These are phyloP conservation scores for Trichocomaceae sp. DNA, from an alignment of 2,329 filamentous ascomycete genomes.

Conservation along the genomic window DNA sequence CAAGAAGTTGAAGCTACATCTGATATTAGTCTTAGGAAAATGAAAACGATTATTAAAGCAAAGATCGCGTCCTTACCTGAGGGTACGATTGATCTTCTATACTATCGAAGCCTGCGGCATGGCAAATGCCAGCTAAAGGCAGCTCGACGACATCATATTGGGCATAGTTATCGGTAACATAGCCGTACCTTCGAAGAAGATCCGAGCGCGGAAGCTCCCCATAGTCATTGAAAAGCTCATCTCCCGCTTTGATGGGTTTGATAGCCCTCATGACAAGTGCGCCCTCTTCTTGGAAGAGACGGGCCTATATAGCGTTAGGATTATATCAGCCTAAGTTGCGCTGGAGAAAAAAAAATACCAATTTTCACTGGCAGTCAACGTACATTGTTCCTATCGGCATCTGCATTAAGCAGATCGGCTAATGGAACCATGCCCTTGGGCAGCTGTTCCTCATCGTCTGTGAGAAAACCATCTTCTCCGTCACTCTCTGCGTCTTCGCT, in stretches of 20 bases:
- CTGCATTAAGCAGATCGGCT: constrained; percentile 83
- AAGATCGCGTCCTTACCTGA: constrained; percentile 1
- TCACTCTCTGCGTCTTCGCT: constrained; percentile 53
- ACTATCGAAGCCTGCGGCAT: constrained; percentile 29
- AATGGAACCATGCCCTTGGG: constrained; percentile 83
- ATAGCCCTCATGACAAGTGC: constrained; percentile 65
- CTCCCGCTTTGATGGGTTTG: constrained; percentile 59
- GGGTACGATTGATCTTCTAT: constrained; percentile 7
- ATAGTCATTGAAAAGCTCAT: constrained; percentile 85
- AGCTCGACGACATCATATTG: constrained; percentile 80
- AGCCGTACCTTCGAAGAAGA: constrained; percentile 76
- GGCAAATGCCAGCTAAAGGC: constrained; percentile 53
- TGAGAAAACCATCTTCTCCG: constrained; percentile 44
- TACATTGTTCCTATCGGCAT: constrained; percentile 75
- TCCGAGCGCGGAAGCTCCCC: constrained; percentile 78
- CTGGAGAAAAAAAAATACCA: not conserved
- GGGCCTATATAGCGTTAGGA: constrained; percentile 35
- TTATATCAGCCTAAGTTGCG: constrained; percentile 5
- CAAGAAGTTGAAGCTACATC: constrained; percentile 47
- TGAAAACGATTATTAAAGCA: not conserved
- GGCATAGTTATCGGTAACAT: constrained; percentile 70
- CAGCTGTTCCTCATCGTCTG: constrained; percentile 59
- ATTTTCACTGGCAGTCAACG: constrained; percentile 19
- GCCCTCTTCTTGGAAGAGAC: constrained; percentile 54
- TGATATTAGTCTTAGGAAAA: constrained; percentile 14